Base-by-base conservation (phyloP, 2,329 filamentous ascomycete species). In the Clonostachys solani region DNA sequence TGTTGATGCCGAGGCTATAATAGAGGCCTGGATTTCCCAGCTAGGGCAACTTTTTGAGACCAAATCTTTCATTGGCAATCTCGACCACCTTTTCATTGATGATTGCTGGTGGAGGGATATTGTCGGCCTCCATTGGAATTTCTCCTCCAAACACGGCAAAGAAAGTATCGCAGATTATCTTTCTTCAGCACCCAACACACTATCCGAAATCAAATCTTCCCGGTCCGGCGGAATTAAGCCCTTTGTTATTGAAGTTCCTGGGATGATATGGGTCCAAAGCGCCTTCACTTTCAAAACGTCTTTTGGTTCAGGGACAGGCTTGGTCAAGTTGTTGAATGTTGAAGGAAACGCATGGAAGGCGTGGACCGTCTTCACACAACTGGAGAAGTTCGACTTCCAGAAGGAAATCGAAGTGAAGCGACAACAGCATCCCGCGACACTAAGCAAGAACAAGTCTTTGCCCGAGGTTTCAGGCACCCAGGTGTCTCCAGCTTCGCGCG, bases 91-190 rank as follows among this genome's bases (percentile, higher is more conserved):
- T 4, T 61, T 62, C 42, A 47, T 53, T 5, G 43, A 54, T 2
- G 52, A 58, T 37, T 54, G 53, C 15, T 62, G 57, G 56, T 60
- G 59, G 48, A 49, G 59, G 10, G 60, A 62, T 40, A 52, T 60
- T 16, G 37, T 60, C 10, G 50, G 36, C 3, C 48, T 62, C 5
- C 49, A 46, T 6, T 62, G 60, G 59, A 59, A 63, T 46, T 58
- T 57, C 43, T 51, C 54, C 13, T 55, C 56, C 3, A 56, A 58
- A n/a, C 54, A 52, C 4, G 54, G 55, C 10, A 47, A 44, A 10
- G 46, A 50, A 4, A 33, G 40, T 1, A 54, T 59, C 18, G 17
- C 33, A 33, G 37, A 43, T 10, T 55, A 52, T 23, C 37, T 57
- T 1, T 12, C 38, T 5, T 13, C 42, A 7, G 42, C 42, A 2